Conservation (phyloP, 73 alveolate genomes). For the Paramecium biaurelia region DNA sequence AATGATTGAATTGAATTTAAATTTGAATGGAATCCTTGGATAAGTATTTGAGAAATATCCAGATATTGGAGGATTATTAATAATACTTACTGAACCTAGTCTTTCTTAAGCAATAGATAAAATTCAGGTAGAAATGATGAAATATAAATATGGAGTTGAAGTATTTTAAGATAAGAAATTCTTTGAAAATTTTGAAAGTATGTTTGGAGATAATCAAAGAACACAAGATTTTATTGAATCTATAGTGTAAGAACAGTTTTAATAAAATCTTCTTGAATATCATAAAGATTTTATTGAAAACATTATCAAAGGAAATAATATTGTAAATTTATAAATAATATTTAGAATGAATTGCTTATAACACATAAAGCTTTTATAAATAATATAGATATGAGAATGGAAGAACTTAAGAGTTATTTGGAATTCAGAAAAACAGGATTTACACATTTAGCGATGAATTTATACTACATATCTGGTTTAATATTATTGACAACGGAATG, state of each 20-base stretch:
- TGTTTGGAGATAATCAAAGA: not conserved
- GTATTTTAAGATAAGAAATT: not conserved
- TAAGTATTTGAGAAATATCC: not conserved
- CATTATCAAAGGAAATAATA: not conserved
- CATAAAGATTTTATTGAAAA: not conserved
- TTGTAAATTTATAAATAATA: not conserved
- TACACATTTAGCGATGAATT: not conserved
- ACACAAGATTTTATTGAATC: not conserved
- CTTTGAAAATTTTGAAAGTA: not conserved
- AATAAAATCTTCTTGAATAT: not conserved
- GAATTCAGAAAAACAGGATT: not conserved
- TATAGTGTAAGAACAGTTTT: not conserved
- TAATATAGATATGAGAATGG: not conserved
- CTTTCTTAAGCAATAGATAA: not conserved
- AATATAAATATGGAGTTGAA: not conserved
- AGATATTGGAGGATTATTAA: conserved; percentile 2
- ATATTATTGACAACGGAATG: not conserved
- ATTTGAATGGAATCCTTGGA: not conserved
- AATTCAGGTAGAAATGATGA: not conserved
- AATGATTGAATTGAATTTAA: not conserved
- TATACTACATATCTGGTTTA: not conserved
- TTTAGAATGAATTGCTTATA: not conserved
- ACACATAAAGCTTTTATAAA: not conserved
- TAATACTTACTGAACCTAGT: not conserved
- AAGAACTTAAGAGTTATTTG: not conserved